These are phyloP conservation scores for Stachybotrys elegans DNA, from an alignment of 2,329 filamentous ascomycete species.

Conservation along the genomic window DNA sequence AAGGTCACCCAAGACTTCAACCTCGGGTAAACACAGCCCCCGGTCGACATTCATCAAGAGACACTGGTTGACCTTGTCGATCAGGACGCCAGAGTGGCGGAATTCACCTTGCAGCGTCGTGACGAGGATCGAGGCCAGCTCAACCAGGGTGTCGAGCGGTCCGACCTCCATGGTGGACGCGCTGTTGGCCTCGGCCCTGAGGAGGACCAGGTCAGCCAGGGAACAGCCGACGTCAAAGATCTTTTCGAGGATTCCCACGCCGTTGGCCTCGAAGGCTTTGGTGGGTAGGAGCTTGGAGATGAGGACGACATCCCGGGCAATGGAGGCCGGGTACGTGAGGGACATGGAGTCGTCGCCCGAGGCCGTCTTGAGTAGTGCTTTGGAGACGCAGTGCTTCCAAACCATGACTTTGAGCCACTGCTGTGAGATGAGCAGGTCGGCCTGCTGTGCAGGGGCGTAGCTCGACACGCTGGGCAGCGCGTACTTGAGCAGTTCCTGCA, in stretches of 20 bases:
- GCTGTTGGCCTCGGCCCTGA: background rate
- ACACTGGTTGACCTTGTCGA: slow-evolving; percentile 8
- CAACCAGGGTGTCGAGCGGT: slow-evolving; percentile 8
- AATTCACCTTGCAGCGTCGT: slow-evolving; percentile 7
- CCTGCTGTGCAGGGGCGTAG: slow-evolving; percentile 14
- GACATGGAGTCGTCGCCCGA: slow-evolving; percentile 18
- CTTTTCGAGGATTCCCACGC: slow-evolving; percentile 26
- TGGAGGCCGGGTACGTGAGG: slow-evolving; percentile 16
- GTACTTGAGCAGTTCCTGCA: slow-evolving; percentile 10
- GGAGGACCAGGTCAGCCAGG: slow-evolving; percentile 15
- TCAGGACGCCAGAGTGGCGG: slow-evolving; percentile 9
- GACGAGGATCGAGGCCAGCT: slow-evolving; percentile 8
- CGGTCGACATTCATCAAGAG: slow-evolving; percentile 2
- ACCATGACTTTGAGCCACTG: slow-evolving; percentile 22
- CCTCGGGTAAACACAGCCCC: background rate
- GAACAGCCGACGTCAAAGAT: slow-evolving; percentile 28
- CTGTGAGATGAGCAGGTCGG: slow-evolving; percentile 18
- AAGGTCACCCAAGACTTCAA: too few species aligned
- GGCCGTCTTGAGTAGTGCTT: slow-evolving; percentile 9
- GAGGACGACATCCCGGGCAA: slow-evolving; percentile 19
- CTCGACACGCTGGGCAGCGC: slow-evolving; percentile 7
- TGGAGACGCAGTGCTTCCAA: slow-evolving; percentile 21
- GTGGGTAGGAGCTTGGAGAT: slow-evolving; percentile 15
- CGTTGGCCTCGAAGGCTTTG: slow-evolving; percentile 24
- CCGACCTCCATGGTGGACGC: slow-evolving; percentile 7